Conservation (phyloP, 106 monocot genomes). For the Xerophyta viscosa region DNA sequence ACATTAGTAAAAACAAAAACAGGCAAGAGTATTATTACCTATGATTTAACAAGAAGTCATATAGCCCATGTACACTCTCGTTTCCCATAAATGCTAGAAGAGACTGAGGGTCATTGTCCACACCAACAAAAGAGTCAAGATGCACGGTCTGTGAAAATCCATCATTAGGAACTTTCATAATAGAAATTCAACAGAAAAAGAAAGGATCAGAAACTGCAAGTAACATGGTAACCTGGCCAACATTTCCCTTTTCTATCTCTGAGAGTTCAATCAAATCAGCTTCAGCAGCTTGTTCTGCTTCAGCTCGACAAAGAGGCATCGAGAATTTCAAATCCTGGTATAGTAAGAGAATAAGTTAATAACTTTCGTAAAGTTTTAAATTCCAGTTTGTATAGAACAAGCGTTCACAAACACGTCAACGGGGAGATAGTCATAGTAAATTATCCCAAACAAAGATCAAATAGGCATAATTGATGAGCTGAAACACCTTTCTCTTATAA, state of each 20-base stretch:
- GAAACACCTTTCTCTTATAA: too few relatives aligned
- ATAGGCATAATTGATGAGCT: too few relatives aligned
- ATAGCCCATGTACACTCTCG: conserved; percentile 57
- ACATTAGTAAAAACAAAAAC: too few relatives aligned
- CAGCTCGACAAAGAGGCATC: conserved; percentile 79
- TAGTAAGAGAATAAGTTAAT: neutral
- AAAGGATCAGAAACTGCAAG: neutral
- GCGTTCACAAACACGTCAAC: too few relatives aligned
- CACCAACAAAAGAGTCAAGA: conserved; percentile 47
- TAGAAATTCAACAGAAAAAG: neutral
- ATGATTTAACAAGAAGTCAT: conserved; percentile 85
- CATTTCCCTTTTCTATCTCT: conserved; percentile 68
- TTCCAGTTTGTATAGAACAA: too few relatives aligned
- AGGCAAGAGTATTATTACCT: conserved; percentile 44
- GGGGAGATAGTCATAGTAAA: too few relatives aligned
- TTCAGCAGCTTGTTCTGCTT: conserved; percentile 63
- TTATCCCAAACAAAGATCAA: too few relatives aligned
- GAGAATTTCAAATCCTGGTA: conserved; percentile 62
- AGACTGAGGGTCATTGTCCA: conserved; percentile 71
- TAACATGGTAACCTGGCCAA: conserved; percentile 44
- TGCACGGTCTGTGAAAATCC: conserved; percentile 40
- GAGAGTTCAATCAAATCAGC: conserved; percentile 81
- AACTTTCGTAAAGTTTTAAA: too few relatives aligned
- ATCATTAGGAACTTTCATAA: conserved; percentile 3
- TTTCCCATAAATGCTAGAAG: conserved; percentile 77